Percentiles rank a stretch among this genome's conserved stretches.
phyloP scores from a whole-genome alignment of 371 early-diverging fungal genomes.

The Thermomucor indicae-seudaticae region DNA sequence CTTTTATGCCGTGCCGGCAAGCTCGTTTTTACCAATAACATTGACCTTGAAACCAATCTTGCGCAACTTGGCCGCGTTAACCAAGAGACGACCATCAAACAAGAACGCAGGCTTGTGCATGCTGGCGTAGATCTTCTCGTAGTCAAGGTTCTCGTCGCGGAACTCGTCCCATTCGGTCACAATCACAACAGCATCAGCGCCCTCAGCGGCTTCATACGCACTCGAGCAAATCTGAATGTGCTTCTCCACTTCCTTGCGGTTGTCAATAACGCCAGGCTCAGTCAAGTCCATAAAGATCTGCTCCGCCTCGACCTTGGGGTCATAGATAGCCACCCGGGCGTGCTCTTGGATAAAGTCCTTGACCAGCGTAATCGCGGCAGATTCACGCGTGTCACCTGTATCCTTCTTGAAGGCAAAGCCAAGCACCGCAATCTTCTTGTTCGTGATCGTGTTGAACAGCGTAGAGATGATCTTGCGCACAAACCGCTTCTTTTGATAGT shows the following conservation, averaged over 20 bases:
- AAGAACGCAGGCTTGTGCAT: constrained; percentile 92
- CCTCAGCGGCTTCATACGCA: constrained; percentile 68
- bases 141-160: constrained; percentile 67
- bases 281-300: constrained; percentile 82
- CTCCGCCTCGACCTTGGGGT: constrained; percentile 83
- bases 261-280: constrained; percentile 68
- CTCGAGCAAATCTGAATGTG: constrained; percentile 56
- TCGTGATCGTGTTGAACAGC: constrained; percentile 82
- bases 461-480: constrained; percentile 63
- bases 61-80: constrained; percentile 70
- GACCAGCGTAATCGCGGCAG: constrained; percentile 85
- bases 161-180: constrained; percentile 96
- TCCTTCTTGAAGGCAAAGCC: constrained; percentile 97
- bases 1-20: constrained; percentile 44
- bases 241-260: constrained; percentile 57
- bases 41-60: constrained; percentile 85
- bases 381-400: constrained; percentile 94
- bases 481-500: constrained; percentile 90
- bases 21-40: constrained; percentile 73
- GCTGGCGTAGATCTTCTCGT: constrained; percentile 58
- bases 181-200: constrained; percentile 83
- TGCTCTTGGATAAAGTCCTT: constrained; percentile 80
- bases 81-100: constrained; percentile 90
- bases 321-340: constrained; percentile 81
- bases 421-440: constrained; percentile 80